Percentiles rank a stretch among this genome's conserved stretches.
These are phyloP conservation scores for Botrytis cinerea DNA, from an alignment of 2,329 filamentous ascomycete species.

Conservation along the genomic window DNA sequence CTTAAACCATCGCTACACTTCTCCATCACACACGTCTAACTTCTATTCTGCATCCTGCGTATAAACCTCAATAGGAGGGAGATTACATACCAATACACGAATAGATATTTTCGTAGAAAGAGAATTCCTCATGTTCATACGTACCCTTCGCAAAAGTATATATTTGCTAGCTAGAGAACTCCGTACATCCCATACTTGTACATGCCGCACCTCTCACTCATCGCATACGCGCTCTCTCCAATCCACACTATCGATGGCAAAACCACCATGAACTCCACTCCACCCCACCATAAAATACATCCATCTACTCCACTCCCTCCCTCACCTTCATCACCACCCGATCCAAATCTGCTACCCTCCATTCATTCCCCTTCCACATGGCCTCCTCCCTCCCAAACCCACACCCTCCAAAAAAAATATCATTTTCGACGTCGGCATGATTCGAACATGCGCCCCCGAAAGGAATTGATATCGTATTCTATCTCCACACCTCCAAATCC, in stretches of 20 bases:
- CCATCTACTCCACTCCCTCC: not conserved
- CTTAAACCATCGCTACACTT: too few relatives aligned
- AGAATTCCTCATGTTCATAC: not conserved
- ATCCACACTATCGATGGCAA: not conserved
- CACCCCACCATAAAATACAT: not conserved
- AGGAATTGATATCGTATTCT: slow-evolving; percentile 1
- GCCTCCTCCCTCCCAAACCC: not conserved
- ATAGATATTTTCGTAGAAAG: too few relatives aligned
- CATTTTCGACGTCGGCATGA: not conserved
- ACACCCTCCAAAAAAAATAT: not conserved
- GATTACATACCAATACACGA: too few relatives aligned
- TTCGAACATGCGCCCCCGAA: slow-evolving; percentile 12
- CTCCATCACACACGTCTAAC: too few relatives aligned
- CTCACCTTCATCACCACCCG: not conserved
- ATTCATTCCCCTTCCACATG: not conserved
- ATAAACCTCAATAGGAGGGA: too few relatives aligned
- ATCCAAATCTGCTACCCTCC: not conserved
- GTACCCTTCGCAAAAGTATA: too few relatives aligned
- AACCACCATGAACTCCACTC: not conserved
- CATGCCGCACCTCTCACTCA: not conserved
- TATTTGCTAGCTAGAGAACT: too few relatives aligned
- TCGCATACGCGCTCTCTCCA: not conserved
- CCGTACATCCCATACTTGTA: too few relatives aligned
- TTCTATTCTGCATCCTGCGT: too few relatives aligned
- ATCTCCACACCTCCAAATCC: accelerated